phyloP scores from a whole-genome alignment of 2,329 filamentous ascomycete species.

The Cladorrhinum sp. region DNA sequence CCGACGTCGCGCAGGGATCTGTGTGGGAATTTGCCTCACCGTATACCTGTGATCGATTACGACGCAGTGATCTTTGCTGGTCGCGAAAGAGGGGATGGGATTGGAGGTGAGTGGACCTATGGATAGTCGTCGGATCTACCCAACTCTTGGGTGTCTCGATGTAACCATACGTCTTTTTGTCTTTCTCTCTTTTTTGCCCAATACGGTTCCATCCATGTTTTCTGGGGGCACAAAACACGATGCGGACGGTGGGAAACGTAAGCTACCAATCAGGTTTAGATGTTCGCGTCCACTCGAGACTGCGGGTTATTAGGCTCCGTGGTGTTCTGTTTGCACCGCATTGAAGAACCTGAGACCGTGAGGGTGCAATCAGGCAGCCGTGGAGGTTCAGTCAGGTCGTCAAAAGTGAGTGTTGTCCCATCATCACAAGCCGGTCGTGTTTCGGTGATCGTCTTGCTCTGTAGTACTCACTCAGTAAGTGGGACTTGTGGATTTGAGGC shows the following conservation, averaged over 20 bases:
- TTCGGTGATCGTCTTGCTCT: background rate
- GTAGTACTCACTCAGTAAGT: too few relatives aligned
- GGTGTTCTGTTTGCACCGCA: background rate
- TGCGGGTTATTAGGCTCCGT: background rate
- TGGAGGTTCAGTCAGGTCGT: background rate
- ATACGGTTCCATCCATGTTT: background rate
- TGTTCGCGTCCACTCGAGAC: background rate
- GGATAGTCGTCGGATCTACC: background rate
- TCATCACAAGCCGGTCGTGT: background rate
- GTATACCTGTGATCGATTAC: background rate
- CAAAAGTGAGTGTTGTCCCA: background rate
- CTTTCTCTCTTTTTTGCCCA: background rate
- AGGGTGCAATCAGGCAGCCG: background rate
- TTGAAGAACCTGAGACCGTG: background rate
- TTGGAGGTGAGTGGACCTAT: background rate
- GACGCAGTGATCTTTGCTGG: background rate
- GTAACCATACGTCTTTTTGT: background rate
- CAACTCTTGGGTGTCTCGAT: background rate
- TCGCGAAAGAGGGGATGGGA: background rate
- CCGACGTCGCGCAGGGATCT: background rate
- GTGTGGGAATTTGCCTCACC: background rate
- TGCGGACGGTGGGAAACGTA: background rate
- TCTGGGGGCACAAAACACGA: background rate
- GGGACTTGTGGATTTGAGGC: background rate
- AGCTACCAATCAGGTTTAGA: background rate